Evolutionary conservation across 495 filamentous ascomycete genomes (phyloP), one percentile per base, ranked within the genome.

Genomic region (Terfezia claveryi): DNA sequence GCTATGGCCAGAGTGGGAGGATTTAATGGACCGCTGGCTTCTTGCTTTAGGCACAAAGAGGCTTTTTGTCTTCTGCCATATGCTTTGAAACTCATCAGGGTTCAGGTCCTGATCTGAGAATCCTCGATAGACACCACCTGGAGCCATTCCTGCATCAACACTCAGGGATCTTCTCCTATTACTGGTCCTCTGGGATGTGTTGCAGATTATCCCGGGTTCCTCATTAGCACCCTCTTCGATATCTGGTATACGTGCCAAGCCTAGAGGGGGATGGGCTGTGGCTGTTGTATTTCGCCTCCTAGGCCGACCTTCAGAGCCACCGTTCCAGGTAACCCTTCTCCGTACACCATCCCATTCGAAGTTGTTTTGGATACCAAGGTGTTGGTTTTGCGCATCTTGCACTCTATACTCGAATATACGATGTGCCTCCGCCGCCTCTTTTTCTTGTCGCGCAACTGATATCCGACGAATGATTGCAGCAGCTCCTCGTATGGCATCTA

Each of bases 271-370:
- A 59, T 91, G 82, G 2, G 76, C 68, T 4, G 74, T 80, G 8
- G 71, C 70, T 12, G 67, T 64, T 11, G 65, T 66, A 52, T 66
- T 69, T 36, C 62, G 65, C 36, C 68, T 66, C 8, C 68, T 66
- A 49, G 54, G 61, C 12, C 56, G 49, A 61, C 66, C 23, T 64
- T 66, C 53, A 64, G 62, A 27, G 66, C 66, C 54, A 65, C 63
- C 41, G 67, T 61, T 50, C 66, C 69, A 56, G 59, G 91, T 96
- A 63, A 79, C 83, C 53, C 91, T 78, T 56, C 91, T 74, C 60
- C 87, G 76, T 55, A 98, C 72, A 20, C 91, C 91, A 71, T 96
- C 91, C 86, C 87, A 98, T 69, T 98, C 87, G 53, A 85, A 78
- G 36, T 79, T 69, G 55, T 85, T 78, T n/a, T 2, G 50, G 23